Evolutionary conservation across 305 asterid genomes (phyloP).

Genomic region (Andrographis paniculata): DNA sequence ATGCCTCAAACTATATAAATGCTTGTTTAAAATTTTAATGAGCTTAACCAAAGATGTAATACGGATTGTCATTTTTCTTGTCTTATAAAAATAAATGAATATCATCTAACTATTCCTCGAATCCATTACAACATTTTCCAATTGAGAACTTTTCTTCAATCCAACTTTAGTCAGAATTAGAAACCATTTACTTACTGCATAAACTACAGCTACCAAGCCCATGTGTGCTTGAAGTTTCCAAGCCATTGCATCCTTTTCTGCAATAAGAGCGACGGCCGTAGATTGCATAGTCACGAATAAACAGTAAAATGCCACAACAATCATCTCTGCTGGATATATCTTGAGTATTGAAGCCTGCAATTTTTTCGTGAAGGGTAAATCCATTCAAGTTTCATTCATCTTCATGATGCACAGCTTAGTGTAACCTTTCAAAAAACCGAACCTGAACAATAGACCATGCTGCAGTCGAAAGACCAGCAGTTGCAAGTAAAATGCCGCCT

Average conservation of each 20-base stretch:
- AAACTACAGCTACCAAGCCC: constrained; percentile 35
- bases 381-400: neutral
- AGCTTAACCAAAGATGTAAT: no score
- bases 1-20: no score
- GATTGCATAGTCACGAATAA: constrained; percentile 39
- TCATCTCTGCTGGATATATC: constrained; percentile 43
- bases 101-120: no score
- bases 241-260: constrained; percentile 32
- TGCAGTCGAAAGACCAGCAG: constrained; percentile 35
- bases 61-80: no score
- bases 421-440: neutral
- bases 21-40: no score
- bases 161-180: neutral
- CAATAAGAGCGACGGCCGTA: constrained; percentile 27
- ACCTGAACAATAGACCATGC: constrained; percentile 52
- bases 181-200: constrained; percentile 29
- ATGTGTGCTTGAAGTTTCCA: constrained; percentile 39
- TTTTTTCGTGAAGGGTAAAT: neutral
- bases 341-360: constrained; percentile 39
- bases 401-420: neutral
- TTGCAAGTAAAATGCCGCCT: constrained; percentile 38
- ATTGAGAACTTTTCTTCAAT: no score
- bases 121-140: no score
- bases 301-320: constrained; percentile 36
- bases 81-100: no score